Evolutionary conservation across 2,329 filamentous ascomycete genomes (phyloP), one percentile per base, ranked within the genome.

Genomic region (Ophiostoma pallidulum): DNA sequence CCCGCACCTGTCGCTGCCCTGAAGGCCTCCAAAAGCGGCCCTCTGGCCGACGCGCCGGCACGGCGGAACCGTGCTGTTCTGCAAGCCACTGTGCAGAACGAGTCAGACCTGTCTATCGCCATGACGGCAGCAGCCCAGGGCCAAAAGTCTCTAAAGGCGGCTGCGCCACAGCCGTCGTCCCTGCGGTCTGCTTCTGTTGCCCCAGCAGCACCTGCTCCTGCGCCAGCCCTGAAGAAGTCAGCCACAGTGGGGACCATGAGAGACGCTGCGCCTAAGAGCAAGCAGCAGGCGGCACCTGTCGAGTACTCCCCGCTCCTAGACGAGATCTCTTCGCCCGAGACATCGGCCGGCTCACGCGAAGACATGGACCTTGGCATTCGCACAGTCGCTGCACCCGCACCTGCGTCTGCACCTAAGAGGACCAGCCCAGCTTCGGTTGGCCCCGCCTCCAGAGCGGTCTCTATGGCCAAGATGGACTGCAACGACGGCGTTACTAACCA

Each of bases 11-110:
- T 20, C 4, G 43, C 24, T 3, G 8, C 2, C 13, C 26, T 10
- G 18, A n/a, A 33, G 7, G 35, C 24, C n/a, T n/a, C n/a, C 16
- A 36, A 19, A 9, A 42, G 14, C 16, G 13, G 19, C 8, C 26
- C 45, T 13, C 28, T 45, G 24, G 24, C 38, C 31, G 42, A 46
- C 16, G 8, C 36, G 36, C 26, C 46, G 4, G 42, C 38, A 1
- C 45, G 44, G 20, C 44, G 40, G 9, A 47, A 45, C 29, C 51
- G 47, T 3, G 18, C 35, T 4, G 39, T 37, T 1, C 48, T 56
- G 35, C 54, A 56, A 37, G 44, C 54, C 6, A 52, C 53, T 2
- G 54, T 56, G 26, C 54, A 56, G 36, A 54, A 56, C 50, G 54
- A 54, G 32, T 55, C 54, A 1, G 53, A 56, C 35, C 42, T 53